phyloP scores from a whole-genome alignment of 495 filamentous ascomycete species.

The Ramalina peruviana region DNA sequence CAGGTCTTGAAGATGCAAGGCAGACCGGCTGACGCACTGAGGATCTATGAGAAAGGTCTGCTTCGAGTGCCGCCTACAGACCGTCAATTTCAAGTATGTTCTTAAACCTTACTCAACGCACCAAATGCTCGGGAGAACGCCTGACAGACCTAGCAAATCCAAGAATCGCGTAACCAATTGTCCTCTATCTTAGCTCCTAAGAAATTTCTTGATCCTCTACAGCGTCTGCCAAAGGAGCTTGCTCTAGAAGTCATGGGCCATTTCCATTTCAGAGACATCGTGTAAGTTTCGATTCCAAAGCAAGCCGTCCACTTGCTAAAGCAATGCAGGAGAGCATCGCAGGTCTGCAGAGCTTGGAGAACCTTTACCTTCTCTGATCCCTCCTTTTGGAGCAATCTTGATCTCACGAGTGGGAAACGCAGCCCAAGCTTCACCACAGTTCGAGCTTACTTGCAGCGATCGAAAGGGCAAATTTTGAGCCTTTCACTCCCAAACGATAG shows the following conservation, averaged over 20 bases:
- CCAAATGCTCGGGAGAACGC: neutral
- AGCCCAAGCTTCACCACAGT: slow-evolving; percentile 28
- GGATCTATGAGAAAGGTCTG: slow-evolving; percentile 49
- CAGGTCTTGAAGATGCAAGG: slow-evolving; percentile 44
- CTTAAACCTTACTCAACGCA: neutral
- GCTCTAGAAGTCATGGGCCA: slow-evolving; percentile 29
- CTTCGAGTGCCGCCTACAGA: slow-evolving; percentile 31
- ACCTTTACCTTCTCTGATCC: slow-evolving; percentile 29
- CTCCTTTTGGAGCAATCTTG: slow-evolving; percentile 36
- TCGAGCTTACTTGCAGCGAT: slow-evolving; percentile 29
- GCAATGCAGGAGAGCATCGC: slow-evolving; percentile 27
- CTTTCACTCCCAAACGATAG: slow-evolving; percentile 18
- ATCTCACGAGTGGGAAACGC: slow-evolving; percentile 30
- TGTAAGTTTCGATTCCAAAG: slow-evolving; percentile 23
- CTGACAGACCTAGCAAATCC: slow-evolving; percentile 22
- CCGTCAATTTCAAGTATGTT: slow-evolving; percentile 31
- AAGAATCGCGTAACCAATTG: slow-evolving; percentile 33
- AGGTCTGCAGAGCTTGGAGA: slow-evolving; percentile 41
- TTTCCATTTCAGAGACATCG: slow-evolving; percentile 34
- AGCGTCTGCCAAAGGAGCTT: slow-evolving; percentile 35
- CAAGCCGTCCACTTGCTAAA: neutral
- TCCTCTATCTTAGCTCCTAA: slow-evolving; percentile 16
- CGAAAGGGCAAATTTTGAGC: slow-evolving; percentile 25
- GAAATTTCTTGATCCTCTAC: slow-evolving; percentile 32
- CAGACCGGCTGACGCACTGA: slow-evolving; percentile 36